Base-by-base conservation (phyloP, 352 stramenopile genomes). In the Globisporangium cystogenes region DNA sequence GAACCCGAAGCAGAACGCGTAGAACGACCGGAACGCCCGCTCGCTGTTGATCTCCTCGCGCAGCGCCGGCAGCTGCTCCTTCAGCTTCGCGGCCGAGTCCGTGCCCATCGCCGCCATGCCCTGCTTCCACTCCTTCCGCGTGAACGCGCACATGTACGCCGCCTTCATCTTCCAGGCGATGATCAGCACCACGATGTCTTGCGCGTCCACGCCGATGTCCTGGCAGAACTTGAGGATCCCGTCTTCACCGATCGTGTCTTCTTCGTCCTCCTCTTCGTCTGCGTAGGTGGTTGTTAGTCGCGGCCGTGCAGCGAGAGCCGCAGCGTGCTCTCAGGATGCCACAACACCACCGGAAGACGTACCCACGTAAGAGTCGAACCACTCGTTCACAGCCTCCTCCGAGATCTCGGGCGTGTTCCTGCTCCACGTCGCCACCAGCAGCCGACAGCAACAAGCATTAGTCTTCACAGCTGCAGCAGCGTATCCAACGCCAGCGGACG, bases 111-210 rank as follows among this genome's bases (percentile, higher is more conserved):
- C 64, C 54, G 81, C 67, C 86, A 95, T 93, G 35, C 85, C 85
- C 46, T 73, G 68, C 46, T 72, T 64, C 77, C 82, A 95, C 57
- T 95, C 86, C 51, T 89, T 88, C 27, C 79, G 74, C 10, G 86
- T 92, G 59, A 93, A 94, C 24, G 68, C 74, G 37, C 86, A 90
- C 86, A 95, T 95, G 59, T 86, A 83, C 35, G 69, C 75, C 0
- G 86, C 81, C 26, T 92, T 65, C 86, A 95, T 94, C 53, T 92
- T 86, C 84, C 86, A 95, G 20, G 82, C 77, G 48, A 95, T 90
- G 63, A 94, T 75, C 33, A 94, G 54, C 55, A 95, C 78, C 24
- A 87, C 69, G 16, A 90, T 55, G 53, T 89, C 81, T 36, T 91
- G 79, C 31, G 81, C 71, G n/a, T 91, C 81, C 39, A 90, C 73